Evolutionary conservation across 2,329 filamentous ascomycete genomes (phyloP).

Genomic region (Mariannaea sp.): DNA sequence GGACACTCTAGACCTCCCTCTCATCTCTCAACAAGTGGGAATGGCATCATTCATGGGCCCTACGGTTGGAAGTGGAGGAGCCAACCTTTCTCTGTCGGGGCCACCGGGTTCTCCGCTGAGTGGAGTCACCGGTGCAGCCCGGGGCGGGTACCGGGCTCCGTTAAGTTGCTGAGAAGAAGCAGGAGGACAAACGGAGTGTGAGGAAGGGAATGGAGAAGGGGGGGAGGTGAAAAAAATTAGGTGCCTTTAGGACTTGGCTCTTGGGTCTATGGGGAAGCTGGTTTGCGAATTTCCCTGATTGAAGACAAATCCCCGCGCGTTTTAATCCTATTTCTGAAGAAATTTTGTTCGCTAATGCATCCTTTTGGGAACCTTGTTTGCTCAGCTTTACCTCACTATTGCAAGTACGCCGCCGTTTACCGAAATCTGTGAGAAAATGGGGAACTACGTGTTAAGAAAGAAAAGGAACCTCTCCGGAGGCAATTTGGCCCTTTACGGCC

Average conservation of each 20-base stretch:
- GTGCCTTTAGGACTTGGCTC: slow-evolving; percentile 3
- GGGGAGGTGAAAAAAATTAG: background rate
- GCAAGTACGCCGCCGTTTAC: slow-evolving; percentile 22
- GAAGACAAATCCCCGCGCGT: background rate
- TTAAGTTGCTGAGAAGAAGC: no score
- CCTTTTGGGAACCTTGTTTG: slow-evolving; percentile 21
- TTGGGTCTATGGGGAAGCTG: slow-evolving; percentile 22
- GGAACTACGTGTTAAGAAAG: no score
- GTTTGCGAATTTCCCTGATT: slow-evolving; percentile 10
- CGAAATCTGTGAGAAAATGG: slow-evolving; percentile 23
- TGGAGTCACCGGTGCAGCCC: slow-evolving; percentile 34
- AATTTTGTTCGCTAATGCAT: slow-evolving; percentile 28
- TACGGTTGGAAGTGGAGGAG: slow-evolving; percentile 6
- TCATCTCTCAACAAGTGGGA: slow-evolving; percentile 32
- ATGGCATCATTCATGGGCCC: slow-evolving; percentile 22
- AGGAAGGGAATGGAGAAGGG: no score
- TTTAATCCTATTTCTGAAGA: slow-evolving; percentile 6
- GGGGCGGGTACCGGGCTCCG: slow-evolving; percentile 18
- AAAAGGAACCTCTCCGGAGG: no score
- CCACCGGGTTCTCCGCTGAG: slow-evolving; percentile 32
- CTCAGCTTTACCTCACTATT: slow-evolving; percentile 17
- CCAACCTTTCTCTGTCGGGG: slow-evolving; percentile 28
- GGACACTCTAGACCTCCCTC: slow-evolving; percentile 4
- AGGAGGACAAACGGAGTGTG: no score
- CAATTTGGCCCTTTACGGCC: slow-evolving; percentile 37